phyloP scores from a whole-genome alignment of 805 yeast genomes.

The Lachancea kluyveri region DNA sequence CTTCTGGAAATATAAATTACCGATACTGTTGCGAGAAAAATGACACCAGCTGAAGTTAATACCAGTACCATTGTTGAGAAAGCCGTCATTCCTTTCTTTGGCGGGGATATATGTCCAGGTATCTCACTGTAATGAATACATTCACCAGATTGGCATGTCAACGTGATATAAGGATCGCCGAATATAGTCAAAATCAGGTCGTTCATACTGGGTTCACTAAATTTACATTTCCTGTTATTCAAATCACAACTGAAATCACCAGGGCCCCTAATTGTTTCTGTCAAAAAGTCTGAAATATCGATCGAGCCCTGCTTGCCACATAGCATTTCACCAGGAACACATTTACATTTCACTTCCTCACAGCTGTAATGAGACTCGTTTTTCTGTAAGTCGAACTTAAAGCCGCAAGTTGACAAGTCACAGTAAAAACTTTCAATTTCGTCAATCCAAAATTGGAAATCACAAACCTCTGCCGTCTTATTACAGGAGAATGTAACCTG shows the following conservation, averaged over 20 bases:
- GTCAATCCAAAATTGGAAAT: slow-evolving; percentile 96
- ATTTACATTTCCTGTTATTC: slow-evolving; percentile 53
- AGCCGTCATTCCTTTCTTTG: slow-evolving; percentile 40
- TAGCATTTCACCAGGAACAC: slow-evolving; percentile 86
- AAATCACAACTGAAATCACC: slow-evolving; percentile 85
- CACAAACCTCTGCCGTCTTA: slow-evolving; percentile 56
- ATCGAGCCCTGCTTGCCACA: slow-evolving; percentile 94
- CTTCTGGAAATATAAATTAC: slow-evolving; percentile 45
- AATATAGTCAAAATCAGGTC: slow-evolving; percentile 83
- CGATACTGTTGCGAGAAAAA: slow-evolving; percentile 25
- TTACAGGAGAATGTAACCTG: slow-evolving; percentile 91
- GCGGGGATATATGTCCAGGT: slow-evolving; percentile 80
- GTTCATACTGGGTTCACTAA: slow-evolving; percentile 95
- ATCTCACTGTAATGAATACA: slow-evolving; percentile 89
- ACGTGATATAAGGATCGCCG: slow-evolving; percentile 88
- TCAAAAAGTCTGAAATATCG: slow-evolving; percentile 86
- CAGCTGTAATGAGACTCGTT: slow-evolving; percentile 77
- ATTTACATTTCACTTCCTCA: slow-evolving; percentile 71
- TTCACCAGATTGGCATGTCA: slow-evolving; percentile 80
- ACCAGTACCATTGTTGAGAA: slow-evolving; percentile 40
- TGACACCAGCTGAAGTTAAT: slow-evolving; percentile 34
- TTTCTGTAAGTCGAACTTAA: slow-evolving; percentile 50
- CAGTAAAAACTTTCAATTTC: slow-evolving; percentile 87
- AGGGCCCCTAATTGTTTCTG: slow-evolving; percentile 88
- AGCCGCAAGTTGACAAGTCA: slow-evolving; percentile 68